Percentiles rank a stretch among this genome's conserved stretches.
These are phyloP conservation scores for Bisporella sp. DNA, from an alignment of 2,329 filamentous ascomycete genomes.

Conservation along the genomic window DNA sequence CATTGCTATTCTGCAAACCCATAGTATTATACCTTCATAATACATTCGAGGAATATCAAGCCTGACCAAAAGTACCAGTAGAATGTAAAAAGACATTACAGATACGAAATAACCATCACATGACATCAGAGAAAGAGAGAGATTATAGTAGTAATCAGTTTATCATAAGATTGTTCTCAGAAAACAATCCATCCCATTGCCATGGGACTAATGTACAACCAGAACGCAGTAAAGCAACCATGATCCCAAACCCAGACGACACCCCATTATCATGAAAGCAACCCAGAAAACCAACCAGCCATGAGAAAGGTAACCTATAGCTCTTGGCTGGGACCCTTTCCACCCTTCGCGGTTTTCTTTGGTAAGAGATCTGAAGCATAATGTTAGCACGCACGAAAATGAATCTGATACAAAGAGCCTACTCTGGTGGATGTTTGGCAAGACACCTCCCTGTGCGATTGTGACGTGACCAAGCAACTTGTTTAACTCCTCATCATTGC, in stretches of 20 bases:
- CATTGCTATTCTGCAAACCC: too few species aligned
- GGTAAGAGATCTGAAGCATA: slow-evolving; percentile 76
- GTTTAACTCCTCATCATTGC: slow-evolving; percentile 99
- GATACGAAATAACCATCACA: too few species aligned
- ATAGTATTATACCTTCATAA: too few species aligned
- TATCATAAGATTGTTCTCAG: slow-evolving; percentile 29
- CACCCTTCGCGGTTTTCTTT: slow-evolving; percentile 96
- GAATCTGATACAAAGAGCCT: slow-evolving; percentile 35
- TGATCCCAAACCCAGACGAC: slow-evolving; percentile 69
- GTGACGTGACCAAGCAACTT: slow-evolving; percentile 95
- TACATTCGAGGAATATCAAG: too few species aligned
- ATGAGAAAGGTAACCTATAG: slow-evolving; percentile 62
- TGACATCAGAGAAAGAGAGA: too few species aligned
- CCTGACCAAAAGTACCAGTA: too few species aligned
- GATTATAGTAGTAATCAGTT: slow-evolving; percentile 20
- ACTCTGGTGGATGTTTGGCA: slow-evolving; percentile 98
- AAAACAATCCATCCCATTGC: slow-evolving; percentile 33
- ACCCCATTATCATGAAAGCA: slow-evolving; percentile 65
- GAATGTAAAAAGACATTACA: too few species aligned
- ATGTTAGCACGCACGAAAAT: slow-evolving; percentile 17
- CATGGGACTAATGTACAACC: slow-evolving; percentile 71
- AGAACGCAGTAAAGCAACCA: slow-evolving; percentile 54
- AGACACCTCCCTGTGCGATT: slow-evolving; percentile 93
- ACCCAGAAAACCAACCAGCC: slow-evolving; percentile 49
- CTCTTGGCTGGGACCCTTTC: slow-evolving; percentile 91